These are phyloP conservation scores for Telfairia occidentalis DNA, from an alignment of 331 rosid genomes.

Conservation along the genomic window DNA sequence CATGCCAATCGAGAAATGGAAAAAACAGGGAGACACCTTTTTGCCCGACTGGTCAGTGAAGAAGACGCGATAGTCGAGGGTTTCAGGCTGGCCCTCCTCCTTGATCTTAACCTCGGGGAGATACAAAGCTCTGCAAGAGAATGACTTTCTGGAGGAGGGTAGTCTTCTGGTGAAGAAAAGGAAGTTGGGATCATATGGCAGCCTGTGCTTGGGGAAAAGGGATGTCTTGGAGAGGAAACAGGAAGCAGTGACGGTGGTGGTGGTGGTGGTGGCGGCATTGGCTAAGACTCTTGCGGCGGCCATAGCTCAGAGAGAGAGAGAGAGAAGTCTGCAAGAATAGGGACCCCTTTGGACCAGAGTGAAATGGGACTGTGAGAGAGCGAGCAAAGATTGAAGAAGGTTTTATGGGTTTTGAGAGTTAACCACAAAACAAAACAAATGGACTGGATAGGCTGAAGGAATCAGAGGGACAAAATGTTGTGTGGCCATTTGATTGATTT, in stretches of 20 bases:
- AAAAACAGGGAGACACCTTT: conserved; percentile 29
- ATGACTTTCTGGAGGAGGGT: conserved; percentile 31
- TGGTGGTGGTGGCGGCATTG: conserved; percentile 42
- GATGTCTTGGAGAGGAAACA: conserved; percentile 36
- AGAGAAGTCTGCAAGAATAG: neutral
- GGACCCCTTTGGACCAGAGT: neutral
- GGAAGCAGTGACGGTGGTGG: conserved; percentile 25
- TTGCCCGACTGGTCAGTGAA: conserved; percentile 63
- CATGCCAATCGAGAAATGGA: neutral
- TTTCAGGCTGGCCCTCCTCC: conserved; percentile 76
- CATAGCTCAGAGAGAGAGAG: conserved; percentile 30
- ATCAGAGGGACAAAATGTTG: neutral
- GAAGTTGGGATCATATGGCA: conserved; percentile 5
- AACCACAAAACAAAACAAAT: neutral
- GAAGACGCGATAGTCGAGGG: conserved; percentile 80
- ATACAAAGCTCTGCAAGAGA: conserved; percentile 69
- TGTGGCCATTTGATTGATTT: neutral
- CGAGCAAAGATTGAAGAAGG: neutral
- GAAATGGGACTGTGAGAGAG: neutral
- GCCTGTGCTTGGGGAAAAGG: conserved; percentile 19
- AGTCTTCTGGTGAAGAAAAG: conserved; percentile 28
- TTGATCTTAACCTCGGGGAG: conserved; percentile 57
- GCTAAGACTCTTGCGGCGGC: conserved; percentile 82
- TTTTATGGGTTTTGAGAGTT: neutral
- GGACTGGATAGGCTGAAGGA: neutral